These are phyloP conservation scores for Pseudogymnoascus sp. DNA, from an alignment of 2,329 filamentous ascomycete genomes.

Conservation along the genomic window DNA sequence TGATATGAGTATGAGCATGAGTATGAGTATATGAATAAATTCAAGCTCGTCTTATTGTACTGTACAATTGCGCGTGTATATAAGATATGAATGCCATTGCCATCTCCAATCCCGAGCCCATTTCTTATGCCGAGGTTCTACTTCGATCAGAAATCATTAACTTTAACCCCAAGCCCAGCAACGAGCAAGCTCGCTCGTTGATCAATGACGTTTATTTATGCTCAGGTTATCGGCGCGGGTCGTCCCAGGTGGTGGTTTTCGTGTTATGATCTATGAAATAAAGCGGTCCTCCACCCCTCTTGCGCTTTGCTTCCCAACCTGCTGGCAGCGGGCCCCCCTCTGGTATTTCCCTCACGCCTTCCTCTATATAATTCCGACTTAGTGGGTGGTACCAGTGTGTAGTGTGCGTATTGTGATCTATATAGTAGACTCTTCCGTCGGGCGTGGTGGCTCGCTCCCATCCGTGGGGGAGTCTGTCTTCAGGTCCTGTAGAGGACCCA, in stretches of 20 bases:
- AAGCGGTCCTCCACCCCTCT: constrained; percentile 93
- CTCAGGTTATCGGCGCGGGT: constrained; percentile 58
- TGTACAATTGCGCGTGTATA: neutral
- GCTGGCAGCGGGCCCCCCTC: constrained; percentile 89
- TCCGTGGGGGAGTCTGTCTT: constrained; percentile 74
- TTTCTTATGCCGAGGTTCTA: constrained; percentile 7
- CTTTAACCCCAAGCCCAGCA: neutral
- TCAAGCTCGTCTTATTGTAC: constrained; percentile 2
- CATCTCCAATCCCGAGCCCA: neutral
- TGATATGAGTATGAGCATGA: constrained; percentile 6
- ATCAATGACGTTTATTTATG: constrained; percentile 41
- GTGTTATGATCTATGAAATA: constrained; percentile 99
- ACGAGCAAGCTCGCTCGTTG: neutral
- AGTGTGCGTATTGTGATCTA: constrained; percentile 91
- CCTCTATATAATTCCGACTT: neutral
- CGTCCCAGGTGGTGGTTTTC: constrained; percentile 98
- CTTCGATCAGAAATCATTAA: neutral
- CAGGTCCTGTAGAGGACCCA: neutral
- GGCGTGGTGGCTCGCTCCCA: constrained; percentile 92
- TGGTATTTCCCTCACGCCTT: constrained; percentile 44
- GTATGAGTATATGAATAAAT: constrained; percentile 8
- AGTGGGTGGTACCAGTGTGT: constrained; percentile 60
- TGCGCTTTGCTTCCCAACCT: constrained; percentile 91
- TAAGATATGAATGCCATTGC: neutral
- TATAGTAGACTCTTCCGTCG: constrained; percentile 85